A percentile compares a stretch with the other conserved stretches of the same genome.
phyloP scores from a whole-genome alignment of 257 asterid genomes.

The Schizonepeta tenuifolia region DNA sequence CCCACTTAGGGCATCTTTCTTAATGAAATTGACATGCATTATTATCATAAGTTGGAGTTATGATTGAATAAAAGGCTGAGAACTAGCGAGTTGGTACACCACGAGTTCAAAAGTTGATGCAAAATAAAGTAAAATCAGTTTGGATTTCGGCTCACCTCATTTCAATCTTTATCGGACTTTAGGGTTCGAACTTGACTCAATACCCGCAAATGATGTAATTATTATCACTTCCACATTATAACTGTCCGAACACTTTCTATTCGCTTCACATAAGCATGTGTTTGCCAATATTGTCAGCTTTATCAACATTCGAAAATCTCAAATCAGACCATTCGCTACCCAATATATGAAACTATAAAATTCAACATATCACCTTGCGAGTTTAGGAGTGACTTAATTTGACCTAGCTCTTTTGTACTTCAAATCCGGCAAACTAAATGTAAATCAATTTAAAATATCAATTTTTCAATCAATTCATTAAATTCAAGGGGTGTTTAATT shows the following conservation, averaged over 20 bases:
- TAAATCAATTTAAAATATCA: background rate
- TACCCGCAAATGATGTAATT: background rate
- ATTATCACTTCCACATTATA: background rate
- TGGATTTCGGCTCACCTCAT: background rate
- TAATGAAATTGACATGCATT: constrained; percentile 41
- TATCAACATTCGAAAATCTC: background rate
- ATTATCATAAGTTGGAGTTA: constrained; percentile 30
- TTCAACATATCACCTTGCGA: background rate
- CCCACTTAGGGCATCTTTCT: constrained; percentile 38
- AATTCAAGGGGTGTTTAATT: no score
- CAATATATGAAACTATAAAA: background rate
- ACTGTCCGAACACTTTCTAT: background rate
- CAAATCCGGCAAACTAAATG: background rate
- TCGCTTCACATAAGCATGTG: background rate
- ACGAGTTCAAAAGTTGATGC: constrained; percentile 8
- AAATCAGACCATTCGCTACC: background rate
- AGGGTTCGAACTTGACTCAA: background rate
- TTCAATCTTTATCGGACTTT: background rate
- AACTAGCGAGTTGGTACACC: constrained; percentile 8
- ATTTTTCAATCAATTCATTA: background rate
- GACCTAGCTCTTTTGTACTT: background rate
- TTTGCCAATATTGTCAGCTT: background rate
- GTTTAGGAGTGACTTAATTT: background rate
- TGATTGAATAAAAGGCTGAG: constrained; percentile 28
- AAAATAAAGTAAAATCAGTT: background rate